Conservation (phyloP, 306 rosid species). For the Carpinus fangiana region DNA sequence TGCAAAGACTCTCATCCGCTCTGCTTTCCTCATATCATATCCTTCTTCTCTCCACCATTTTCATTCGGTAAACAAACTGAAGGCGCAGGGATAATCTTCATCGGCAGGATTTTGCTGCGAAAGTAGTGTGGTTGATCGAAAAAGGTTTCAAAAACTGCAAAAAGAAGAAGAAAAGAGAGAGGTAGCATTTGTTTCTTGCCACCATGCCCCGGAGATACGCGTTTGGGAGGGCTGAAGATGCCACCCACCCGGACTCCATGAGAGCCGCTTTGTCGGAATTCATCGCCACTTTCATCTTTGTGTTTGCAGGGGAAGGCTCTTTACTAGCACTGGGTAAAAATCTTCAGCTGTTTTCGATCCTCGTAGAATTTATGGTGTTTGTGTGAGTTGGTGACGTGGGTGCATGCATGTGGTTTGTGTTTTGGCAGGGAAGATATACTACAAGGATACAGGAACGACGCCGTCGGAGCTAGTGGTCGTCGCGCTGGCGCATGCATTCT, state of each 20-base stretch:
- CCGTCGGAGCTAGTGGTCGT: constrained; percentile 60
- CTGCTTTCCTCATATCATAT: neutral
- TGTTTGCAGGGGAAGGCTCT: constrained; percentile 97
- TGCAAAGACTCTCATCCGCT: constrained; percentile 43
- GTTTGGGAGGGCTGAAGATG: constrained; percentile 86
- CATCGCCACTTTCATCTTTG: constrained; percentile 77
- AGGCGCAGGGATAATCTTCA: too few species aligned
- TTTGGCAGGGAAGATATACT: constrained; percentile 63
- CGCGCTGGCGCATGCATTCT: constrained; percentile 74
- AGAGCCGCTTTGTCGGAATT: constrained; percentile 90
- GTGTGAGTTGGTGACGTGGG: neutral
- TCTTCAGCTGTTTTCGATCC: neutral
- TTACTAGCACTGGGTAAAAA: constrained; percentile 67
- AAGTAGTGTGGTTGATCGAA: neutral
- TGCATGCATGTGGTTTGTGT: neutral
- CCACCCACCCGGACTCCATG: constrained; percentile 87
- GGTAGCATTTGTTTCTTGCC: neutral
- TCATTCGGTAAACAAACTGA: constrained; percentile 2
- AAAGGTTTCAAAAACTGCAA: neutral
- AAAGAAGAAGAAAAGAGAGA: too few species aligned
- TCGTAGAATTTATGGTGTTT: neutral
- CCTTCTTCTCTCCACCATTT: neutral
- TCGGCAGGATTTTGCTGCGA: too few species aligned
- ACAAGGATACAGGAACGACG: constrained; percentile 48
- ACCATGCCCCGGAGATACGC: constrained; percentile 67